phyloP scores from a whole-genome alignment of 2,329 filamentous ascomycete genomes.

The Gnomoniopsis sp. region DNA sequence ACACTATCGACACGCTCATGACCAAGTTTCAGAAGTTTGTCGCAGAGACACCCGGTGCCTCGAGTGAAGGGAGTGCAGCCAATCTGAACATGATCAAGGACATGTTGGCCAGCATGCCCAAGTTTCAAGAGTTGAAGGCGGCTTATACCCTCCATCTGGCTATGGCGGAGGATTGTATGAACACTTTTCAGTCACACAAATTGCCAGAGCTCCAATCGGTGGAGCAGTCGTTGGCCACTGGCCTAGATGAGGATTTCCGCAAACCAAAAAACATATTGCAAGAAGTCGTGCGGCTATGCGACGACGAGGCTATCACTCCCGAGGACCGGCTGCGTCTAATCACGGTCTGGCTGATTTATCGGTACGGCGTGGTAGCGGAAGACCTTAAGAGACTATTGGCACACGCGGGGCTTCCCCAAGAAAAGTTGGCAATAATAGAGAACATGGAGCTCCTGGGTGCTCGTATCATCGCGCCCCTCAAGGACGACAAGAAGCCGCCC shows the following conservation, averaged over 20 bases:
- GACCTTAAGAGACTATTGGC: conserved; percentile 82
- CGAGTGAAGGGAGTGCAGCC: conserved; percentile 55
- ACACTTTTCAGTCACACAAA: conserved; percentile 80
- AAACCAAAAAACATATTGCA: conserved; percentile 89
- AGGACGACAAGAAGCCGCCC: conserved; percentile 67
- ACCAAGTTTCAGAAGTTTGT: conserved; percentile 91
- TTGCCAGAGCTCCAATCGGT: conserved; percentile 81
- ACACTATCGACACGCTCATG: conserved; percentile 91
- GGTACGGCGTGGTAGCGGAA: conserved; percentile 77
- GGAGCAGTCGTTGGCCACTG: conserved; percentile 89
- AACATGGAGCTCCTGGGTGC: conserved; percentile 84
- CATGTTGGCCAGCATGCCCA: conserved; percentile 91
- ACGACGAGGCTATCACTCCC: conserved; percentile 71
- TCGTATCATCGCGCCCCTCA: conserved; percentile 64
- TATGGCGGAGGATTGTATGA: conserved; percentile 98
- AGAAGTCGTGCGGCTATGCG: conserved; percentile 80
- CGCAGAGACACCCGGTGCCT: conserved; percentile 76
- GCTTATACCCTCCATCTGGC: conserved; percentile 90
- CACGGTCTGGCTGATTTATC: conserved; percentile 79
- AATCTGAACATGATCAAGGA: conserved; percentile 91
- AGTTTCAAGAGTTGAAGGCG: conserved; percentile 95
- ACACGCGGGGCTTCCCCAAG: conserved; percentile 72
- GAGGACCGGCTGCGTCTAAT: conserved; percentile 81
- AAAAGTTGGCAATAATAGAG: conserved; percentile 47
- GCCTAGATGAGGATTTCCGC: conserved; percentile 85